These are phyloP conservation scores for Mycosphaerella sp. DNA, from an alignment of 2,329 filamentous ascomycete species.

Conservation along the genomic window DNA sequence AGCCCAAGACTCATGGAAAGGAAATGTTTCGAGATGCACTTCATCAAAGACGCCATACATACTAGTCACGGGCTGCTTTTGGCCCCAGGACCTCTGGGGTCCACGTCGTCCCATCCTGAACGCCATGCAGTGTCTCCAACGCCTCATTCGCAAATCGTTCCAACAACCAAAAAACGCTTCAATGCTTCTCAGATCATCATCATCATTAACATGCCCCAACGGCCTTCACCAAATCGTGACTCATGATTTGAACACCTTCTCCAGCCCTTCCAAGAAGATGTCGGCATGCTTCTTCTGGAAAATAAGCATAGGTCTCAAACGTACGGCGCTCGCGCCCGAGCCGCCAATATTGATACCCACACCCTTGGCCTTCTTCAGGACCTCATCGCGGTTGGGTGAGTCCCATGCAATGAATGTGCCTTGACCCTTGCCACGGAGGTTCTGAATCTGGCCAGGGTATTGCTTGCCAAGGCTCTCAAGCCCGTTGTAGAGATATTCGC, in stretches of 20 bases:
- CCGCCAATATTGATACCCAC: conserved; percentile 85
- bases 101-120: conserved; percentile 1
- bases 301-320: conserved; percentile 82
- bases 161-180: conserved; percentile 3
- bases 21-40: background rate
- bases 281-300: conserved; percentile 90
- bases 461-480: conserved; percentile 61
- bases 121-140: conserved; percentile 12
- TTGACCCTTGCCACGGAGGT: conserved; percentile 79
- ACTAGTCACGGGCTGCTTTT: background rate
- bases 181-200: conserved; percentile 6
- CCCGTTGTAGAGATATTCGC: conserved; percentile 68
- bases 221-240: background rate
- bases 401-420: conserved; percentile 95
- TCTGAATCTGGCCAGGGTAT: conserved; percentile 72
- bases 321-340: conserved; percentile 66
- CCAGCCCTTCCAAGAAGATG: conserved; percentile 58
- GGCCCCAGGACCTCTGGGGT: no score
- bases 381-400: conserved; percentile 69
- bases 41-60: background rate
- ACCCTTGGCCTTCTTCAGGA: conserved; percentile 70
- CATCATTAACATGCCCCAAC: background rate
- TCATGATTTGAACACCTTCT: conserved; percentile 33
- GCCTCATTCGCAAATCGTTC: background rate
- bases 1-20: no score